phyloP scores from a whole-genome alignment of 2,329 filamentous ascomycete species.

The Sarocladium oryzae region DNA sequence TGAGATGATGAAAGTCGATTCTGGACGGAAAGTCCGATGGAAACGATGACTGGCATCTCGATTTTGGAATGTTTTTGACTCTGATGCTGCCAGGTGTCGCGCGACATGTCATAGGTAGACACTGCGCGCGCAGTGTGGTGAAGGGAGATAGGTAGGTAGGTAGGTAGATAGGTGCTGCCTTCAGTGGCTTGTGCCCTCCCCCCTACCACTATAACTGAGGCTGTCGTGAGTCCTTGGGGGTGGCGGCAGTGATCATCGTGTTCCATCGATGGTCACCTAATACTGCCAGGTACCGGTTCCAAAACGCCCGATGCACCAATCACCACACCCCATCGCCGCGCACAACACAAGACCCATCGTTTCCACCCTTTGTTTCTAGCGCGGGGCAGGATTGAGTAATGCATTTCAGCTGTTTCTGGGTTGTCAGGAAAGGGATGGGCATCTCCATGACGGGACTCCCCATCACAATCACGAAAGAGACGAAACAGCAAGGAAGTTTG shows the following conservation, averaged over 20 bases:
- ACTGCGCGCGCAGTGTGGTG: too few relatives aligned
- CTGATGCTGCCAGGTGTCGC: too few relatives aligned
- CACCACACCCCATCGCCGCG: background rate
- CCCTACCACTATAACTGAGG: background rate
- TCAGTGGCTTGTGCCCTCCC: background rate
- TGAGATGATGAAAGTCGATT: background rate
- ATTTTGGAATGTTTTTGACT: too few relatives aligned
- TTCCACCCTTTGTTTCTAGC: background rate
- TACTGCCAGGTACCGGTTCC: conserved; percentile 6
- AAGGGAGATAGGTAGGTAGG: too few relatives aligned
- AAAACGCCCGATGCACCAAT: background rate
- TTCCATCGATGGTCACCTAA: background rate
- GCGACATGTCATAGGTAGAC: too few relatives aligned
- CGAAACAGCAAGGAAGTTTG: background rate
- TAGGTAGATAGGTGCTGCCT: too few relatives aligned
- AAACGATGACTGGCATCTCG: too few relatives aligned
- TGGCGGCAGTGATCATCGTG: too few relatives aligned
- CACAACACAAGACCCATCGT: background rate
- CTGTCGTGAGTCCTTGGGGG: background rate
- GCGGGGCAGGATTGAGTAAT: conserved; percentile 5
- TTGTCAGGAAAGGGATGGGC: background rate
- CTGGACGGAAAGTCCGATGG: too few relatives aligned
- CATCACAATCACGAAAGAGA: background rate
- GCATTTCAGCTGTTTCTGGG: background rate
- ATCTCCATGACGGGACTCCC: background rate